Percentiles rank a stretch among this genome's conserved stretches.
phyloP scores from a whole-genome alignment of 495 filamentous ascomycete species.

The Pseudevernia furfuracea region DNA sequence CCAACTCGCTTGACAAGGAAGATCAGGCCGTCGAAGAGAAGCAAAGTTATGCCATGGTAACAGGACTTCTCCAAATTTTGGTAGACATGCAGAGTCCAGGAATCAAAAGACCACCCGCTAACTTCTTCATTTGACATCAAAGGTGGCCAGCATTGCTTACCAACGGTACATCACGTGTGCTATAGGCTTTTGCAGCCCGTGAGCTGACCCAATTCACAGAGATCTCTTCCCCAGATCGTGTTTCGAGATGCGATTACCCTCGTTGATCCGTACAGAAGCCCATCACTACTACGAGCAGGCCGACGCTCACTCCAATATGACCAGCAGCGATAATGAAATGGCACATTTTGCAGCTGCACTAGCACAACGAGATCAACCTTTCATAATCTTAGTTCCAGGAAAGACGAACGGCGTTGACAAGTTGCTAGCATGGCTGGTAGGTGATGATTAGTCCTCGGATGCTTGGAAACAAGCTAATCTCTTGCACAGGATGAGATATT shows the following conservation, averaged over 20 bases:
- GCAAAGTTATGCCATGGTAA: slow-evolving; percentile 9
- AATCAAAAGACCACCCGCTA: not conserved
- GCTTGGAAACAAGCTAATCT: slow-evolving; percentile 14
- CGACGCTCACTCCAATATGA: not conserved
- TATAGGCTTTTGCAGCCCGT: slow-evolving; percentile 19
- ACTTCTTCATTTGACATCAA: slow-evolving; percentile 6
- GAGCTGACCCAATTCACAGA: slow-evolving; percentile 24
- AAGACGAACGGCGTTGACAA: slow-evolving; percentile 35
- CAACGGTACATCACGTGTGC: not conserved
- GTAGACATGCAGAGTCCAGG: not conserved
- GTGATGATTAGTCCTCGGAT: slow-evolving; percentile 1
- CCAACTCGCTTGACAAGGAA: not conserved
- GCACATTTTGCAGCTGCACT: slow-evolving; percentile 3
- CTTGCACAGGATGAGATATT: slow-evolving; percentile 40
- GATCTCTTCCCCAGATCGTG: slow-evolving; percentile 29
- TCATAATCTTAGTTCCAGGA: slow-evolving; percentile 33
- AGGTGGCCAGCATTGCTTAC: slow-evolving; percentile 4
- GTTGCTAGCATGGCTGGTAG: slow-evolving; percentile 40
- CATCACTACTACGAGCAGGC: not conserved
- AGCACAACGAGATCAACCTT: slow-evolving; percentile 26
- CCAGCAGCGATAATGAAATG: not conserved
- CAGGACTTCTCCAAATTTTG: slow-evolving; percentile 1
- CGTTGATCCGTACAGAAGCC: not conserved
- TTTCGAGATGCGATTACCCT: slow-evolving; percentile 2
- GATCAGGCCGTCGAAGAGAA: not conserved